Evolutionary conservation across 2,329 filamentous ascomycete species (phyloP).

Genomic region (Ascochyta clinopodiicola): DNA sequence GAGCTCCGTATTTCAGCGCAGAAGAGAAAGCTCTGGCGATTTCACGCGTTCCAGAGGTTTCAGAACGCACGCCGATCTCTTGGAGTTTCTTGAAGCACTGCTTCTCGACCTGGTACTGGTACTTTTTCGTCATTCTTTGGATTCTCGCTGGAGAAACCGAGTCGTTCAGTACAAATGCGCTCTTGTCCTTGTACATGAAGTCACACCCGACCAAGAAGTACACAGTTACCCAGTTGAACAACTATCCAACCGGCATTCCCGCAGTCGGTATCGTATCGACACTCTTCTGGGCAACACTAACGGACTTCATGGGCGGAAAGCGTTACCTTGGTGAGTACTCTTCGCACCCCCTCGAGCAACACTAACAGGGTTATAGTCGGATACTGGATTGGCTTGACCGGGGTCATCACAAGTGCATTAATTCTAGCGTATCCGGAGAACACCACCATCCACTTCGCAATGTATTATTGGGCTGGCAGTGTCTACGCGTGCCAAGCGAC

Average conservation of each 20-base stretch:
- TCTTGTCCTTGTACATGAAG: constrained; percentile 61
- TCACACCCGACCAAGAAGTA: constrained; percentile 54
- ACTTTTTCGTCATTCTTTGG: constrained; percentile 71
- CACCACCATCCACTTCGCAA: constrained; percentile 65
- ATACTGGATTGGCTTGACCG: constrained; percentile 70
- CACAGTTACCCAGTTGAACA: constrained; percentile 58
- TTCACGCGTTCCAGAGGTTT: constrained; percentile 53
- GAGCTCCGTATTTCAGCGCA: constrained; percentile 51
- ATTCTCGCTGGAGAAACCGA: constrained; percentile 75
- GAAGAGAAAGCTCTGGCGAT: constrained; percentile 53
- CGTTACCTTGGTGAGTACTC: constrained; percentile 60
- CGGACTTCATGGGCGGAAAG: constrained; percentile 68
- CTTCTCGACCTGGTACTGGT: constrained; percentile 68
- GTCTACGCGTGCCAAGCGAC: constrained; percentile 77
- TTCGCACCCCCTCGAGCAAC: too few relatives aligned
- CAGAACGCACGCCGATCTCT: constrained; percentile 55
- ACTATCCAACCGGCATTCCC: constrained; percentile 61
- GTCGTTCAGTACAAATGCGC: constrained; percentile 70
- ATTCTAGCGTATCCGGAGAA: constrained; percentile 62
- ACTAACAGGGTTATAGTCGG: constrained; percentile 29
- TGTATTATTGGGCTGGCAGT: constrained; percentile 73
- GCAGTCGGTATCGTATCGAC: constrained; percentile 63
- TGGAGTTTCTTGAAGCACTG: constrained; percentile 61
- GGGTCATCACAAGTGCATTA: constrained; percentile 67
- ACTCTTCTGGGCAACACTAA: constrained; percentile 72